Percentiles rank a stretch among this genome's conserved stretches.
Evolutionary conservation across 116 monocot genomes (phyloP).

Genomic region (Posidonia oceanica): DNA sequence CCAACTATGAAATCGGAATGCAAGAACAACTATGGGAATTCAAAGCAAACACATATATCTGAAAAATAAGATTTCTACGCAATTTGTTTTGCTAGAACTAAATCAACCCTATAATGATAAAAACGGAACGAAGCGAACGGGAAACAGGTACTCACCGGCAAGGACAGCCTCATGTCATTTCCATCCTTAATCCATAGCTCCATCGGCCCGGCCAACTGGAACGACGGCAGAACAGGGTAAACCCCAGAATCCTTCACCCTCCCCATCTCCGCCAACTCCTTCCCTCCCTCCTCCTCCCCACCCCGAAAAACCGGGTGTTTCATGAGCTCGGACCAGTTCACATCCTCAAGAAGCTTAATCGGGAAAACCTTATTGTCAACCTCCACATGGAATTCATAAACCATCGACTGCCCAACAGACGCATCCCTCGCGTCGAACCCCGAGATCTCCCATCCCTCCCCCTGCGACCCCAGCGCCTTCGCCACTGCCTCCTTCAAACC

Average conservation of each 20-base stretch:
- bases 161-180: slow-evolving; percentile 75
- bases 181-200: slow-evolving; percentile 99
- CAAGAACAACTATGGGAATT: too few relatives aligned
- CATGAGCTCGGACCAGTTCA: slow-evolving; percentile 61
- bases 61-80: too few relatives aligned
- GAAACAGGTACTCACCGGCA: slow-evolving; percentile 54
- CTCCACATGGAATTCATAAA: slow-evolving; percentile 87
- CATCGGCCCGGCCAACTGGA: slow-evolving; percentile 89
- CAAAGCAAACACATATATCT: too few relatives aligned
- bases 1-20: too few relatives aligned
- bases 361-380: slow-evolving; percentile 73
- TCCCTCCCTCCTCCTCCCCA: slow-evolving; percentile 22
- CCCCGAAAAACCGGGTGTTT: slow-evolving; percentile 33
- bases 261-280: slow-evolving; percentile 29
- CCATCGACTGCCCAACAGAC: slow-evolving; percentile 64
- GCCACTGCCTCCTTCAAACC: slow-evolving; percentile 79
- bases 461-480: slow-evolving; percentile 51
- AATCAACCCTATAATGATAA: too few relatives aligned
- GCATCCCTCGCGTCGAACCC: slow-evolving; percentile 85
- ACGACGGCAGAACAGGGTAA: slow-evolving; percentile 42
- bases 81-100: too few relatives aligned
- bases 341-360: slow-evolving; percentile 74
- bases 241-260: slow-evolving; percentile 5
- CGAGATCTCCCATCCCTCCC: slow-evolving; percentile 44
- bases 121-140: neutral